A percentile compares a stretch with the other conserved stretches of the same genome.
Evolutionary conservation across 768 basidiomycete genomes (phyloP).

Genomic region (Sistotremastrum suecicum): DNA sequence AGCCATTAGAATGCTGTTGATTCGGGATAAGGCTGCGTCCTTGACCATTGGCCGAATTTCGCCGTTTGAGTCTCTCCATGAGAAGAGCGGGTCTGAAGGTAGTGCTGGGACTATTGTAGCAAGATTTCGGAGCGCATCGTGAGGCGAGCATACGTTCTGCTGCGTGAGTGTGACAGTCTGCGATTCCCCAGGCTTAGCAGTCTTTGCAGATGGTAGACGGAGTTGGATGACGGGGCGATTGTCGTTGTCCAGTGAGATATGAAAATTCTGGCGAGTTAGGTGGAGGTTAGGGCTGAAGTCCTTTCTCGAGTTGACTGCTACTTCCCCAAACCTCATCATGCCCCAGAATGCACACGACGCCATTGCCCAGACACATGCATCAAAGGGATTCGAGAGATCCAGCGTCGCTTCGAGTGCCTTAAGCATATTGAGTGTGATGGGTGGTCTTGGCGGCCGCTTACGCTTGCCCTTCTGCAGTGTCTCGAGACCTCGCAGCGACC

Average conservation of each 20-base stretch:
- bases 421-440: conserved; percentile 21
- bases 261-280: conserved; percentile 12
- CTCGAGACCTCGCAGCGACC: conserved; percentile 17
- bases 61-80: conserved; percentile 18
- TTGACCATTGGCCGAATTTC: conserved; percentile 18
- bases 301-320: conserved; percentile 12
- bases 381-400: conserved; percentile 18
- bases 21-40: conserved; percentile 11
- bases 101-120: conserved; percentile 14
- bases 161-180: conserved; percentile 17
- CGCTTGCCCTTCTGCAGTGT: conserved; percentile 10
- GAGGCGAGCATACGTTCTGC: conserved; percentile 15
- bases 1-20: conserved; percentile 17
- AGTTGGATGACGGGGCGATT: conserved; percentile 16
- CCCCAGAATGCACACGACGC: conserved; percentile 25
- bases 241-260: conserved; percentile 13
- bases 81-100: conserved; percentile 20
- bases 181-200: conserved; percentile 18
- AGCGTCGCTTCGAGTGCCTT: conserved; percentile 11
- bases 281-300: conserved; percentile 13
- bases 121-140: conserved; percentile 19
- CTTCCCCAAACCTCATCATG: conserved; percentile 24
- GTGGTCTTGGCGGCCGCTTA: conserved; percentile 15
- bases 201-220: conserved; percentile 23
- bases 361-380: conserved; percentile 26